phyloP scores from a whole-genome alignment of 169 alveolate genomes.

The Theileria orientalis region DNA sequence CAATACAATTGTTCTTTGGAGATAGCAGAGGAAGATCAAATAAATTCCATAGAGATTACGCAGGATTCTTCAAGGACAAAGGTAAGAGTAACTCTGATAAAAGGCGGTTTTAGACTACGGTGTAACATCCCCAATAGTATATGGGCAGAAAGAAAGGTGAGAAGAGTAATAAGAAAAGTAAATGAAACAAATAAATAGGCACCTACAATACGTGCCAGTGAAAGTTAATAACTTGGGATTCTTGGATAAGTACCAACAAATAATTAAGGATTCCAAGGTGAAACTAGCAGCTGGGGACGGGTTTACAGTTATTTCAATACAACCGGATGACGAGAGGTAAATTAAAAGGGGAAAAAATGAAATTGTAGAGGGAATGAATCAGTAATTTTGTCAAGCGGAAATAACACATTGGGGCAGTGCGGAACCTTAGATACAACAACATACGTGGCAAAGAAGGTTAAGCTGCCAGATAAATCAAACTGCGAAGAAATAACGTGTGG shows the following conservation, averaged over 20 bases:
- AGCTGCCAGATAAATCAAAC: conserved; percentile 5
- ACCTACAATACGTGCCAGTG: conserved; percentile 60
- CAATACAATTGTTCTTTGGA: conserved; percentile 55
- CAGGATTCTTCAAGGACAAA: not conserved
- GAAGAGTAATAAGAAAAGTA: no score
- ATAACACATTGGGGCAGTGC: conserved; percentile 44
- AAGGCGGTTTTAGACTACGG: not conserved
- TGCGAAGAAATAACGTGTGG: conserved; percentile 23
- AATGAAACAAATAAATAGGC: conserved; percentile 5
- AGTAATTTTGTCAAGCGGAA: conserved; percentile 38
- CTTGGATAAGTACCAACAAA: conserved; percentile 5
- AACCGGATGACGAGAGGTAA: conserved; percentile 17
- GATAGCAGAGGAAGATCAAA: conserved; percentile 60
- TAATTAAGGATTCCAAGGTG: conserved; percentile 2
- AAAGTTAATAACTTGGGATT: conserved; percentile 16
- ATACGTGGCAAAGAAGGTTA: conserved; percentile 9
- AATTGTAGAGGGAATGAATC: not conserved
- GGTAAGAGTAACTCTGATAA: not conserved
- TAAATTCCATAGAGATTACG: conserved; percentile 25
- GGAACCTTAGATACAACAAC: conserved; percentile 36
- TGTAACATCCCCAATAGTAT: not conserved
- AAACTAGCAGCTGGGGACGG: conserved; percentile 49
- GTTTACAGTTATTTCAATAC: conserved; percentile 33
- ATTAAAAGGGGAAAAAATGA: not conserved
- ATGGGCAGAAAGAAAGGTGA: conserved; percentile 24